Conservation (phyloP, 164 flowering plant species). For the Kalanchoe fedtschenkoi region DNA sequence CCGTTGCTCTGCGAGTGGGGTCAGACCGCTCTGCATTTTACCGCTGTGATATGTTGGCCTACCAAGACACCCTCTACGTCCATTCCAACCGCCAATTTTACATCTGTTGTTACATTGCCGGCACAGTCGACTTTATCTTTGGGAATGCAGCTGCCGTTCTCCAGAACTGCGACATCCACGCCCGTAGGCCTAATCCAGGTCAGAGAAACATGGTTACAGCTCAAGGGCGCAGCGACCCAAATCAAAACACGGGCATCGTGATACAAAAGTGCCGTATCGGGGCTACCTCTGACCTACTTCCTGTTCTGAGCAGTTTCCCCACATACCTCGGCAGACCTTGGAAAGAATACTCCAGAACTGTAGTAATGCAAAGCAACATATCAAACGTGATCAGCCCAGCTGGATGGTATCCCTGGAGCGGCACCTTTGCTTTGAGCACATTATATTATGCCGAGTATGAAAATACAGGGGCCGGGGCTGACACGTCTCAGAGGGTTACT, state of each 20-base stretch:
- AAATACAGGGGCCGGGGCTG: constrained; percentile 63
- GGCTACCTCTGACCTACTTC: constrained; percentile 37
- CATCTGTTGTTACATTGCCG: constrained; percentile 37
- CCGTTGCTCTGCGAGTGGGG: constrained; percentile 74
- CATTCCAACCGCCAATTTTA: constrained; percentile 68
- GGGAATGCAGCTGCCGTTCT: constrained; percentile 62
- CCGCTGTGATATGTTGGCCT: constrained; percentile 55
- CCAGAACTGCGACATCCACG: constrained; percentile 64
- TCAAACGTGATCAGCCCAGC: constrained; percentile 41
- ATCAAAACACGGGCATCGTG: constrained; percentile 70
- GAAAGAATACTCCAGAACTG: constrained; percentile 63
- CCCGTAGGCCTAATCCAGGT: constrained; percentile 47
- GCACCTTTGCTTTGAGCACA: constrained; percentile 46
- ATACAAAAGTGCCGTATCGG: constrained; percentile 62
- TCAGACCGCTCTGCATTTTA: constrained; percentile 73
- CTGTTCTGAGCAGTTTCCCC: constrained; percentile 30
- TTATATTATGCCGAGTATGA: constrained; percentile 49
- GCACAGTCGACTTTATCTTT: constrained; percentile 78
- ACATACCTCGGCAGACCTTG: constrained; percentile 73
- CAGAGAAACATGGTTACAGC: constrained; percentile 74
- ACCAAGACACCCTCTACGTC: constrained; percentile 90
- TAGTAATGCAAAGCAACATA: constrained; percentile 45
- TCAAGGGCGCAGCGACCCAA: constrained; percentile 66
- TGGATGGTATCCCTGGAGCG: constrained; percentile 73
- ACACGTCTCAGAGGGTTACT: constrained; percentile 37